These are phyloP conservation scores for Pseudozyma thailandica DNA, from an alignment of 1,284 basidiomycete species.

Conservation along the genomic window DNA sequence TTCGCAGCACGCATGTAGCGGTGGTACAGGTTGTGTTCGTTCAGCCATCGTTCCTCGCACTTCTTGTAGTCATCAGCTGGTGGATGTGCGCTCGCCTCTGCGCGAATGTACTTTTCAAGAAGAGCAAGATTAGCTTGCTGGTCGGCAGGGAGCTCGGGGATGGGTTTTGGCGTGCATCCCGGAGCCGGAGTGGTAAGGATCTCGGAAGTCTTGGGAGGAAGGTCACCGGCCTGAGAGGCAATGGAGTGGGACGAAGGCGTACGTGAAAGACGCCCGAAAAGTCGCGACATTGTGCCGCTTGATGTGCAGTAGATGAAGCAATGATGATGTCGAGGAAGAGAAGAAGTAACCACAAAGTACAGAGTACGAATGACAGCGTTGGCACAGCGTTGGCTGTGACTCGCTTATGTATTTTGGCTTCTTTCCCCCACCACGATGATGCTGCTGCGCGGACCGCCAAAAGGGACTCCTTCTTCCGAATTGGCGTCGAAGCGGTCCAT, in stretches of 20 bases:
- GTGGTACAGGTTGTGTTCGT: conserved; percentile 46
- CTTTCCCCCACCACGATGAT: conserved; percentile 8
- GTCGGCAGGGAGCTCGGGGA: conserved; percentile 22
- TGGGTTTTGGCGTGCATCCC: conserved; percentile 24
- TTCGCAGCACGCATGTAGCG: conserved; percentile 63
- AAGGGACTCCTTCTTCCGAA: too few species aligned
- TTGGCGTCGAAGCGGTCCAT: too few species aligned
- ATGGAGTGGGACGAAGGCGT: conserved; percentile 38
- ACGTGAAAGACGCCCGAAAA: conserved; percentile 34
- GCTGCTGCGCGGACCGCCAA: too few species aligned
- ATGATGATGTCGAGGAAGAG: neutral
- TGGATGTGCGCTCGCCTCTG: conserved; percentile 8
- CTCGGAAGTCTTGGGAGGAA: conserved; percentile 39
- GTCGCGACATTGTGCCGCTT: conserved; percentile 31
- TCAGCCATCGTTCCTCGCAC: conserved; percentile 55
- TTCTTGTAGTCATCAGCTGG: conserved; percentile 45
- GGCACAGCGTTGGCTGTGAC: too few species aligned
- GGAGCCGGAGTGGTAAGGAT: conserved; percentile 30
- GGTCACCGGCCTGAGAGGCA: conserved; percentile 16
- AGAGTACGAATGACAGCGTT: too few species aligned
- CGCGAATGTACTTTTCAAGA: conserved; percentile 30
- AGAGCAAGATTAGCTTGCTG: conserved; percentile 31
- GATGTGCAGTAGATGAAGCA: neutral
- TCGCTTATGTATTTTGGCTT: too few species aligned
- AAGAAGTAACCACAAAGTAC: neutral